Percentiles rank a stretch among this genome's conserved stretches.
Conservation (phyloP, 2,329 filamentous ascomycete species). For the Lasiodiplodia gonubiensis region DNA sequence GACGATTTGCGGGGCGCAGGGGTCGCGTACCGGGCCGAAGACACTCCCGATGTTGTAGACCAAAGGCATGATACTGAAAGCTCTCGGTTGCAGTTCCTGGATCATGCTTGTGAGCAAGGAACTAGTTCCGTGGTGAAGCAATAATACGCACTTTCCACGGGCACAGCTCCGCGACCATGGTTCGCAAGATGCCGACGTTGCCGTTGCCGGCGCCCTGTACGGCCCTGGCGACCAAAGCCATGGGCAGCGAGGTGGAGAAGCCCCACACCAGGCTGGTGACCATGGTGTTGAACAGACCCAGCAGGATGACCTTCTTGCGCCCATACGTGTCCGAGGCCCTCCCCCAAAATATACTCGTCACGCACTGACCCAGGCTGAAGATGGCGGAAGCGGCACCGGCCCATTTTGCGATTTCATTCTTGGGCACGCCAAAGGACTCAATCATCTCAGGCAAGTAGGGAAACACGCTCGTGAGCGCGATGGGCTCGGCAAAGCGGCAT, state of each 20-base stretch:
- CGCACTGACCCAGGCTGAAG: slow-evolving; percentile 74
- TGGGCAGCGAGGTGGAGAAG: slow-evolving; percentile 75
- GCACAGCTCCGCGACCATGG: slow-evolving; percentile 92
- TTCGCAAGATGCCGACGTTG: slow-evolving; percentile 82
- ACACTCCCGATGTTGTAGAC: slow-evolving; percentile 88
- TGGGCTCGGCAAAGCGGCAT: slow-evolving; percentile 89
- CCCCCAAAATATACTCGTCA: slow-evolving; percentile 90
- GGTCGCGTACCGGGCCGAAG: slow-evolving; percentile 70
- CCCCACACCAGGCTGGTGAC: slow-evolving; percentile 81
- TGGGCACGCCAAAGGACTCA: slow-evolving; percentile 46
- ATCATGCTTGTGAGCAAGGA: neutral
- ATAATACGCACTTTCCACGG: slow-evolving; percentile 63
- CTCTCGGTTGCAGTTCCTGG: slow-evolving; percentile 77
- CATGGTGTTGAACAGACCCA: slow-evolving; percentile 81
- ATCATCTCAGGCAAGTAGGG: slow-evolving; percentile 78
- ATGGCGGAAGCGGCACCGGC: slow-evolving; percentile 86
- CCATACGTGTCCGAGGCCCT: slow-evolving; percentile 80
- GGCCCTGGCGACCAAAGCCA: slow-evolving; percentile 79
- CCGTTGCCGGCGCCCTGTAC: slow-evolving; percentile 86
- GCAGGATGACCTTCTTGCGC: slow-evolving; percentile 81
- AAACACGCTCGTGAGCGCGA: slow-evolving; percentile 90
- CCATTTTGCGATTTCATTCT: slow-evolving; percentile 61
- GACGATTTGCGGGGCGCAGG: neutral
- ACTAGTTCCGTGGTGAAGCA: neutral
- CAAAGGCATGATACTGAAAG: slow-evolving; percentile 92